Percentiles rank a stretch among this genome's conserved stretches.
Conservation (phyloP, 305 asterid genomes). For the Fraxinus floribunda region DNA sequence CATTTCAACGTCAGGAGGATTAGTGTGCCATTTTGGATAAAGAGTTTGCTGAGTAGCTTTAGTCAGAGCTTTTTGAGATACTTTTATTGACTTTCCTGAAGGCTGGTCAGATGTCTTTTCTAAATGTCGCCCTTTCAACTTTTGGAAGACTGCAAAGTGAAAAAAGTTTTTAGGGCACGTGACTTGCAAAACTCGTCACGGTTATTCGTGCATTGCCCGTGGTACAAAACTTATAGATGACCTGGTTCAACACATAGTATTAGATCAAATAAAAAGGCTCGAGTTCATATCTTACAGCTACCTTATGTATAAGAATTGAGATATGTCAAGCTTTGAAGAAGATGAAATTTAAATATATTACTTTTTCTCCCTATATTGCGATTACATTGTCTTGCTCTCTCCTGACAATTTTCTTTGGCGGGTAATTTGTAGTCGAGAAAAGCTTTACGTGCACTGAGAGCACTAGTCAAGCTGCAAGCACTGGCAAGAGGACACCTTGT, state of each 20-base stretch:
- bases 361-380: background rate
- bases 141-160: background rate
- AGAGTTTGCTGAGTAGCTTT: constrained; percentile 25
- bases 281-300: background rate
- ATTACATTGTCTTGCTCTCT: background rate
- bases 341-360: background rate
- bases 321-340: background rate
- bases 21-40: constrained; percentile 22
- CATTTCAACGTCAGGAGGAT: constrained; percentile 23
- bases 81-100: constrained; percentile 32
- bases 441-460: constrained; percentile 81
- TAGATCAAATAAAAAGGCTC: background rate
- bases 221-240: background rate
- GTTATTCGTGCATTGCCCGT: background rate
- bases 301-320: background rate
- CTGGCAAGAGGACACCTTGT: constrained; percentile 70
- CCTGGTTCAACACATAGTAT: background rate
- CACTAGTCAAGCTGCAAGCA: constrained; percentile 85
- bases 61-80: constrained; percentile 20
- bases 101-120: background rate
- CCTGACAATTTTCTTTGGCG: background rate
- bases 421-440: constrained; percentile 53
- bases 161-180: background rate
- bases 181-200: constrained; percentile 2
- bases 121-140: background rate